Conservation (phyloP, 305 asterid genomes). For the Fraxinus latifolia region DNA sequence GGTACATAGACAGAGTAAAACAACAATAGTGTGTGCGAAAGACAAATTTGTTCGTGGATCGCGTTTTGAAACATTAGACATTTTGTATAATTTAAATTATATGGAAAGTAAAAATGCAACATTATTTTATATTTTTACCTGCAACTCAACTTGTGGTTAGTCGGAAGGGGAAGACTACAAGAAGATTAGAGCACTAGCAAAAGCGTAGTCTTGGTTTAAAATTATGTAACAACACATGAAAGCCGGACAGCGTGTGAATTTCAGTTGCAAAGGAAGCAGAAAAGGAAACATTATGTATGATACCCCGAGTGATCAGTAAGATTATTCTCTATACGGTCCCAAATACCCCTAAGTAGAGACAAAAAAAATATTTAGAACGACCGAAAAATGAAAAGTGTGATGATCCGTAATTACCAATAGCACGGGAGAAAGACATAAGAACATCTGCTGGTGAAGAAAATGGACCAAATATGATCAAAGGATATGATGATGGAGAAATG, state of each 20-base stretch:
- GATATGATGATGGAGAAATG: constrained; percentile 56
- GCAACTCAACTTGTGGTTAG: neutral
- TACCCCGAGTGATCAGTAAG: neutral
- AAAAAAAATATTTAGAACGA: neutral
- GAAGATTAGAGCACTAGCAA: neutral
- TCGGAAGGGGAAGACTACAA: neutral
- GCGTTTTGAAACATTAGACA: neutral
- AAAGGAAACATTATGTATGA: neutral
- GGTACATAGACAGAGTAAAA: neutral
- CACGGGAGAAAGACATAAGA: constrained; percentile 65
- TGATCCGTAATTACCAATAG: constrained; percentile 56
- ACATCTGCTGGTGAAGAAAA: constrained; percentile 85
- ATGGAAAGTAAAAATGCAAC: neutral
- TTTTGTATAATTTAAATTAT: too few relatives aligned
- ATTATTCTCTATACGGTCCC: neutral
- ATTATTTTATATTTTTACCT: neutral
- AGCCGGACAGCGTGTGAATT: neutral
- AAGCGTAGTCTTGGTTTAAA: neutral
- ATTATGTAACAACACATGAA: neutral
- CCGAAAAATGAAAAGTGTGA: constrained; percentile 8
- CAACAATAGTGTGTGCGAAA: neutral
- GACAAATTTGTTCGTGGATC: neutral
- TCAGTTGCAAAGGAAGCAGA: neutral
- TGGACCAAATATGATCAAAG: constrained; percentile 86
- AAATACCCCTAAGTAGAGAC: neutral